Evolutionary conservation across 352 stramenopile species (phyloP).

Genomic region (Phytophthora europaea): DNA sequence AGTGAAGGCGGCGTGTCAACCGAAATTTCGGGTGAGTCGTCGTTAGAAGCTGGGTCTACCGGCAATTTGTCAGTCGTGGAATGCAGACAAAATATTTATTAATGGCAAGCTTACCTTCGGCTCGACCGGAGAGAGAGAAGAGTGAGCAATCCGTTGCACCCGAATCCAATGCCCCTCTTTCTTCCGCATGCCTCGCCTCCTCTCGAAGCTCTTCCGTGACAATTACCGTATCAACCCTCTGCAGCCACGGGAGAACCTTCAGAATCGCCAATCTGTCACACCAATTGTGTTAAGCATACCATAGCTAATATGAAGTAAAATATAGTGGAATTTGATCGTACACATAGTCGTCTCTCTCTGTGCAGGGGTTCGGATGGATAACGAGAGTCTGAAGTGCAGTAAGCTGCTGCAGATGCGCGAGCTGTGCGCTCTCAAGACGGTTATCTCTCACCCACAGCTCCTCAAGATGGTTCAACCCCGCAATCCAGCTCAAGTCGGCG

Average conservation of each 20-base stretch:
- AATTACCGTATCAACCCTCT: constrained; percentile 51
- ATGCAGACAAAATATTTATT: background rate
- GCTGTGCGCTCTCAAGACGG: constrained; percentile 52
- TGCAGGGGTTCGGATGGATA: constrained; percentile 80
- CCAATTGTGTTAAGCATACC: background rate
- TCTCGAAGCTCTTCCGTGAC: constrained; percentile 59
- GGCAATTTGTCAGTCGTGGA: background rate
- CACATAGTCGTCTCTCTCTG: constrained; percentile 56
- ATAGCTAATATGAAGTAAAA: background rate
- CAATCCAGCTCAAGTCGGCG: constrained; percentile 56
- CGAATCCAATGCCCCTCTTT: constrained; percentile 42
- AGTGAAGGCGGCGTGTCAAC: background rate
- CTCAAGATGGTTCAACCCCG: constrained; percentile 37
- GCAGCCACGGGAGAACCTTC: constrained; percentile 59
- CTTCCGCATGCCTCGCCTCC: constrained; percentile 51
- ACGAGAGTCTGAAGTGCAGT: constrained; percentile 58
- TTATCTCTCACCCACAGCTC: constrained; percentile 79
- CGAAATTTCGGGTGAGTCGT: background rate
- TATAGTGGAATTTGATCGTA: constrained; percentile 16
- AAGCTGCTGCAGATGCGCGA: constrained; percentile 59
- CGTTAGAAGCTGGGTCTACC: constrained; percentile 7
- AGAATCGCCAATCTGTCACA: constrained; percentile 43
- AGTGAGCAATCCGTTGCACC: constrained; percentile 48
- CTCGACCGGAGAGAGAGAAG: constrained; percentile 26
- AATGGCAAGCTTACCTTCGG: constrained; percentile 15